A percentile compares a stretch with the other conserved stretches of the same genome.
Conservation (phyloP, 805 yeast genomes). For the Yamadazyma scolyti region DNA sequence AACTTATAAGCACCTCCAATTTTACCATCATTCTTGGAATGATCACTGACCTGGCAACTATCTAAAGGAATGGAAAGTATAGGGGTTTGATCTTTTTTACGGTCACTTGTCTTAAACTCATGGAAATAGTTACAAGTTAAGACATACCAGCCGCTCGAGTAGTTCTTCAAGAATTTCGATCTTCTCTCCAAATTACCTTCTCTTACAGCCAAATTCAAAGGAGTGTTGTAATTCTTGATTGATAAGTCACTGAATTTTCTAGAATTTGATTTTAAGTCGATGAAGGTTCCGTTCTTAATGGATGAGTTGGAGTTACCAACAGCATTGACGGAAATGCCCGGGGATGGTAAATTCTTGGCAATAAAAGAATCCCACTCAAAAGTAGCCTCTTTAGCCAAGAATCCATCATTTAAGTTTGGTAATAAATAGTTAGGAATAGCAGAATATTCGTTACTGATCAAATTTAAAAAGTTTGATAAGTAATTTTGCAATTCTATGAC, state of each 20-base stretch:
- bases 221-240: slow-evolving; percentile 67
- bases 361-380: slow-evolving; percentile 90
- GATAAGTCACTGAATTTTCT: slow-evolving; percentile 45
- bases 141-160: slow-evolving; percentile 86
- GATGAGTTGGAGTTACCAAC: slow-evolving; percentile 22
- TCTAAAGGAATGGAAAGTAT: slow-evolving; percentile 77
- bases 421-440: slow-evolving; percentile 63
- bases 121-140: slow-evolving; percentile 85
- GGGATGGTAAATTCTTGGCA: slow-evolving; percentile 52
- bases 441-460: slow-evolving; percentile 71
- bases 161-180: slow-evolving; percentile 88
- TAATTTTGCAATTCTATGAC: slow-evolving; percentile 84
- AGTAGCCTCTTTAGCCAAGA: slow-evolving; percentile 71
- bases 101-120: slow-evolving; percentile 81
- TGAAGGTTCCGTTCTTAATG: slow-evolving; percentile 33
- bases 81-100: slow-evolving; percentile 77
- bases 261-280: slow-evolving; percentile 36
- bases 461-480: slow-evolving; percentile 64
- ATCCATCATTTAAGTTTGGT: slow-evolving; percentile 51
- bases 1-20: slow-evolving; percentile 64
- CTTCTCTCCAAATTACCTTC: slow-evolving; percentile 85
- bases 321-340: slow-evolving; percentile 22
- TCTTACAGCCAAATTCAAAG: slow-evolving; percentile 59
- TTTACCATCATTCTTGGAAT: slow-evolving; percentile 66
- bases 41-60: slow-evolving; percentile 80